A percentile compares a stretch with the other conserved stretches of the same genome.
phyloP scores from a whole-genome alignment of 768 basidiomycete species.

The Serendipita sp. region DNA sequence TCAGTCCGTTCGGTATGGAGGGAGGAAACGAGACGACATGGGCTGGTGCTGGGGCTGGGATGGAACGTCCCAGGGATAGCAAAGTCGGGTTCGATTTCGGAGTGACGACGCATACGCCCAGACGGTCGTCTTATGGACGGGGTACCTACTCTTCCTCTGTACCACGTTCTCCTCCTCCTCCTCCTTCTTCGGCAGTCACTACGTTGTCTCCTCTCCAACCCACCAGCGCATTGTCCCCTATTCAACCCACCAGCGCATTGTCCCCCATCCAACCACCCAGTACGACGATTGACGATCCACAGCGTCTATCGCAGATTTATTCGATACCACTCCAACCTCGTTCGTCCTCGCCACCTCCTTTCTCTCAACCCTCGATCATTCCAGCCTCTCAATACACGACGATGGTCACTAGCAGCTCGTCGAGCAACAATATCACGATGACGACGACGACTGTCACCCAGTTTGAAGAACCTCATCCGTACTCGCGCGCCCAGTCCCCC shows the following conservation, averaged over 20 bases:
- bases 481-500: conserved; percentile 3
- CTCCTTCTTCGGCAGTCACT: neutral
- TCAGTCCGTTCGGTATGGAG: neutral
- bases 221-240: no score
- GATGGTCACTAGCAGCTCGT: neutral
- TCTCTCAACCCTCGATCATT: no score
- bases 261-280: neutral
- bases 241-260: no score
- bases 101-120: neutral
- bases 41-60: no score
- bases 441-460: neutral
- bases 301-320: neutral
- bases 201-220: neutral
- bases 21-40: neutral
- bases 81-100: conserved; percentile 1
- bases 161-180: neutral
- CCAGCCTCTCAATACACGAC: neutral
- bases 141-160: no score
- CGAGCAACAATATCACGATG: neutral
- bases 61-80: neutral
- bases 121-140: no score
- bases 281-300: neutral
- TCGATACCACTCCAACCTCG: neutral
- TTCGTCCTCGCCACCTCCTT: no score
- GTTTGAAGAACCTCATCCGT: conserved; percentile 1